A percentile compares a stretch with the other conserved stretches of the same genome.
Evolutionary conservation across 768 basidiomycete genomes (phyloP).

Genomic region (Leccinum boreale): DNA sequence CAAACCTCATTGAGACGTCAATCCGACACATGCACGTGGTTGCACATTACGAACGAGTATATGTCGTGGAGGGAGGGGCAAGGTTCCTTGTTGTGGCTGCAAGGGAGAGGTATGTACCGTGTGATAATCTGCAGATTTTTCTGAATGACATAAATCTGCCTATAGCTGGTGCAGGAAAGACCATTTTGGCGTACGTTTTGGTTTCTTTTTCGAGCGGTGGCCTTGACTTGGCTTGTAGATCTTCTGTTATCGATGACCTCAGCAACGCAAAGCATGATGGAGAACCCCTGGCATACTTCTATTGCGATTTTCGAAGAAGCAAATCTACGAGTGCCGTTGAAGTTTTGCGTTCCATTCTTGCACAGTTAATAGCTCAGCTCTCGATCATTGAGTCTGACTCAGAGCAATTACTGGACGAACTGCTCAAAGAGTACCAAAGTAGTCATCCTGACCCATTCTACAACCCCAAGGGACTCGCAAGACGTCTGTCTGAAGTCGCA

Average conservation of each 20-base stretch:
- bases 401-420: neutral
- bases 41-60: no score
- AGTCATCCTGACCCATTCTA: neutral
- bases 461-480: slow-evolving; percentile 2
- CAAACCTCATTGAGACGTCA: no score
- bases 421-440: slow-evolving; percentile 3
- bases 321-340: slow-evolving; percentile 8
- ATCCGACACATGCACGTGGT: no score
- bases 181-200: neutral
- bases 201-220: no score
- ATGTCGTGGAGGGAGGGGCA: no score
- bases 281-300: slow-evolving; percentile 13
- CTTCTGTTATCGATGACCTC: neutral
- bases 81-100: slow-evolving; percentile 10
- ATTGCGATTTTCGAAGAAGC: slow-evolving; percentile 19
- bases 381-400: neutral
- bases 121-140: neutral
- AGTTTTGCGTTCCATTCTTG: slow-evolving; percentile 19
- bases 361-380: slow-evolving; percentile 4
- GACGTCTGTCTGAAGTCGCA: neutral
- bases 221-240: neutral
- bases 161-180: neutral
- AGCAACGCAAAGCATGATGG: neutral
- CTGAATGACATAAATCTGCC: neutral
- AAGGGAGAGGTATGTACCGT: slow-evolving; percentile 12